Base-by-base conservation (phyloP, 257 asterid genomes). In the Gentiana dahurica region DNA sequence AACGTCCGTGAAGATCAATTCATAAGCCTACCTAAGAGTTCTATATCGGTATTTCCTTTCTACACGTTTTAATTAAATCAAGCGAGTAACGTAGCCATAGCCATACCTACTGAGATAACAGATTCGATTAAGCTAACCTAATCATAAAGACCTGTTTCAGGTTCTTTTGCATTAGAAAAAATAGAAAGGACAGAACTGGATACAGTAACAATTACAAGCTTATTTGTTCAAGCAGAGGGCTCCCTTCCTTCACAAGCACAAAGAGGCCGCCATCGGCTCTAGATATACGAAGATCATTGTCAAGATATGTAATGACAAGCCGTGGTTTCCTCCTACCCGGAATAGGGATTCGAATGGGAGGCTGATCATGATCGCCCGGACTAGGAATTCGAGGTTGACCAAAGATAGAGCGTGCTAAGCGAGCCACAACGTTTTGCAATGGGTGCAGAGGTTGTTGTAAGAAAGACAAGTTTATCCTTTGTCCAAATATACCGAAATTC, bases 251-350 rank as follows among this genome's bases (percentile, higher is more conserved):
- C 8, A 82, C 89, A 43, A 88, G 94, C 79, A 92, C 97, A 64
- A 92, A 92, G 52, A 92, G 77, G 38, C 97, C 97, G 52, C 95
- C 98, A 68, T 92, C 98, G 1, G 95, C 98, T 71, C 95, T 81
- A 32, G 97, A 92, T 61, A 88, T 82, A 49, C 98, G 79, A 58
- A 88, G 53, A 78, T 92, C 97, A 68, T 81, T 74, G 73, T 92
- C 98, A 6, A 92, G 95, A 71, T 83, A 92, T 2, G 95, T 92
- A 0, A 65, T 80, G 34, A 92, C 75, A 60, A 87, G 94, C 94
- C 93, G 88, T 12, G 97, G 83, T 51, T 73, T 73, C 59, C 85
- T 63, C 62, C 71, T 85, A 39, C 97, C 94, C 0, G 97, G 98
- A 71, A 92, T 85, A 0, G 87, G 79, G 59, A 86, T 53, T 81